A percentile compares a stretch with the other conserved stretches of the same genome.
These are phyloP conservation scores for Cadophora luteo-olivacea DNA, from an alignment of 2,329 filamentous ascomycete genomes.

Conservation along the genomic window DNA sequence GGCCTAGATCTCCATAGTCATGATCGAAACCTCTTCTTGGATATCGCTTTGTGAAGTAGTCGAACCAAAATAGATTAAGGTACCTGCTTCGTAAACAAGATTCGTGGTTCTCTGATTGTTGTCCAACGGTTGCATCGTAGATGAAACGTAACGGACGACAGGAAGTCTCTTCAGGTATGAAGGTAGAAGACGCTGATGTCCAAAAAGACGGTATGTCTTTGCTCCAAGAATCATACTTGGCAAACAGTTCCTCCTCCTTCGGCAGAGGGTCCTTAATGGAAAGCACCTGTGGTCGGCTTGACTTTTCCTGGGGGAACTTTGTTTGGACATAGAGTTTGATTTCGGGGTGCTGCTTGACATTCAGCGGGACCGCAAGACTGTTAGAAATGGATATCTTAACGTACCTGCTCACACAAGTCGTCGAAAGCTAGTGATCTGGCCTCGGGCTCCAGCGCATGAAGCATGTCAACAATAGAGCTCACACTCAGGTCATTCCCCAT, in stretches of 20 bases:
- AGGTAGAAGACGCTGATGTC: slow-evolving; percentile 22
- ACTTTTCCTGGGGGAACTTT: slow-evolving; percentile 20
- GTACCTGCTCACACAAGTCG: slow-evolving; percentile 25
- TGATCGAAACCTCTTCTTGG: slow-evolving; percentile 27
- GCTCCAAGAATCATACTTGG: slow-evolving; percentile 14
- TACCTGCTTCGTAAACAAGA: slow-evolving; percentile 27
- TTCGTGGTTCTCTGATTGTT: slow-evolving; percentile 20
- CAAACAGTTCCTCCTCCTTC: slow-evolving; percentile 24
- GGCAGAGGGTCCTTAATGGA: slow-evolving; percentile 22
- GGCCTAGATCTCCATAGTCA: slow-evolving; percentile 24
- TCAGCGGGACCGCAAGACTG: slow-evolving; percentile 17
- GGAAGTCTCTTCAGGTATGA: slow-evolving; percentile 21
- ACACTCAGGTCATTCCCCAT: slow-evolving; percentile 25
- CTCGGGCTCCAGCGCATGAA: slow-evolving; percentile 21
- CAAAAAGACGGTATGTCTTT: slow-evolving; percentile 23
- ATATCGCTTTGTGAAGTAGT: slow-evolving; percentile 26
- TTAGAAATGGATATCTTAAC: slow-evolving; percentile 8
- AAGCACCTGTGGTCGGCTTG: slow-evolving; percentile 23
- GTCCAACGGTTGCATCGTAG: slow-evolving; percentile 22
- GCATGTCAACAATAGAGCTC: slow-evolving; percentile 22
- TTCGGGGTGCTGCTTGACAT: slow-evolving; percentile 22
- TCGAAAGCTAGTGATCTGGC: slow-evolving; percentile 22
- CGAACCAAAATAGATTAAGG: slow-evolving; percentile 29
- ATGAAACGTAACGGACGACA: slow-evolving; percentile 22
- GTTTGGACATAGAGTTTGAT: slow-evolving; percentile 22